phyloP scores from a whole-genome alignment of 73 alveolate species.

The Paramecium sonneborni region DNA sequence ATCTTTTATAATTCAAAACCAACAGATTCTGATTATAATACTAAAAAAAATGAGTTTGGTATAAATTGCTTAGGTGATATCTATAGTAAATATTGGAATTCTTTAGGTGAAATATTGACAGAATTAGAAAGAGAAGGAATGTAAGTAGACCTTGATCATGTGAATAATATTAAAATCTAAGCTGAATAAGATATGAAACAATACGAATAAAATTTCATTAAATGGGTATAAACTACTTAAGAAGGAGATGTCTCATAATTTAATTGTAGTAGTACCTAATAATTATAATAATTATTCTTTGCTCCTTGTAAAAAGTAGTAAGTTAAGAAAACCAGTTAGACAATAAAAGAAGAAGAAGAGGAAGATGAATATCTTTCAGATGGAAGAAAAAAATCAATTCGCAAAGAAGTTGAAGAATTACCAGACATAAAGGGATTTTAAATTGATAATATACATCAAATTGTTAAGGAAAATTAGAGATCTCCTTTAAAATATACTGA shows the following conservation, averaged over 20 bases:
- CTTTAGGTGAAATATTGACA: slow-evolving; percentile 88
- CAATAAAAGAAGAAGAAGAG: slow-evolving; percentile 56
- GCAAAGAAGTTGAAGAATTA: slow-evolving; percentile 56
- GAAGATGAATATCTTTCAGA: slow-evolving; percentile 66
- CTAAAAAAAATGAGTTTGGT: not conserved
- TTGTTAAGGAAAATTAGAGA: slow-evolving; percentile 72
- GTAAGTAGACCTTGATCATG: slow-evolving; percentile 75
- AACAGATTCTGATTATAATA: not conserved
- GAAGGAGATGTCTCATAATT: slow-evolving; percentile 75
- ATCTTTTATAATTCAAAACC: not conserved
- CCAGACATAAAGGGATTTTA: slow-evolving; percentile 27
- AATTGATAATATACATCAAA: slow-evolving; percentile 49
- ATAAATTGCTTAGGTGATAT: slow-evolving; percentile 73
- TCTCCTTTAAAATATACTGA: slow-evolving; percentile 70
- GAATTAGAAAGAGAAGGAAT: slow-evolving; percentile 92
- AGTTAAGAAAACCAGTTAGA: not conserved
- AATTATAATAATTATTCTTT: slow-evolving; percentile 81
- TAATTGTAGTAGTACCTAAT: slow-evolving; percentile 77
- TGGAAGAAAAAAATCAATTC: slow-evolving; percentile 65
- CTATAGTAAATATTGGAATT: slow-evolving; percentile 85
- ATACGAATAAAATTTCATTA: slow-evolving; percentile 72
- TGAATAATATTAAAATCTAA: slow-evolving; percentile 64
- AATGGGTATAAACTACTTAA: slow-evolving; percentile 77
- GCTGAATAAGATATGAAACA: slow-evolving; percentile 81
- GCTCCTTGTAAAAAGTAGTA: slow-evolving; percentile 85